Conservation (phyloP, 2,329 filamentous ascomycete species). For the Diaporthe vaccinii region DNA sequence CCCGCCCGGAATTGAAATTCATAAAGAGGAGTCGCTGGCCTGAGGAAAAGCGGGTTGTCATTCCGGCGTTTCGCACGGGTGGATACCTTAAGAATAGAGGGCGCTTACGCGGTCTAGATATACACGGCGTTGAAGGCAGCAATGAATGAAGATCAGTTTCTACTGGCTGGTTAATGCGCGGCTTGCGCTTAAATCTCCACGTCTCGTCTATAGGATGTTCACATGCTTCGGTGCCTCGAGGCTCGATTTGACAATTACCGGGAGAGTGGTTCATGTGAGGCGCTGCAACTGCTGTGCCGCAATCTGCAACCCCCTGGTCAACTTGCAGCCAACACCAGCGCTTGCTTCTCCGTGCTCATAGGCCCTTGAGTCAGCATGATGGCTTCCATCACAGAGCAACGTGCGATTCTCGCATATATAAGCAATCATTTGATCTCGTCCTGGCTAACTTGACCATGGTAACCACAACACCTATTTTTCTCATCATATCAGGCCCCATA, state of each 20-base stretch:
- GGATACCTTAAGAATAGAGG: not conserved
- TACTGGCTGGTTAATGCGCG: not conserved
- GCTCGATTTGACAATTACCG: not conserved
- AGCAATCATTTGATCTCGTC: not conserved
- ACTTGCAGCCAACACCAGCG: not conserved
- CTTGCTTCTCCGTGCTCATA: not conserved
- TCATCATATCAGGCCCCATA: not conserved
- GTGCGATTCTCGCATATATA: not conserved
- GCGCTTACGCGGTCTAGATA: not conserved
- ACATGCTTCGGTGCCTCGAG: not conserved
- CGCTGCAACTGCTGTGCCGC: not conserved
- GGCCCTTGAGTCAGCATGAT: not conserved
- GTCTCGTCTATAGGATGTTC: not conserved
- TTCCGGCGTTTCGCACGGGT: conserved; percentile 21
- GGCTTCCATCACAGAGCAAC: not conserved
- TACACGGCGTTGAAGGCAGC: not conserved
- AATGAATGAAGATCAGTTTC: not conserved
- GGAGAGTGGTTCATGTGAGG: not conserved
- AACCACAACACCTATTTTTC: not conserved
- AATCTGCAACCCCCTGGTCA: not conserved
- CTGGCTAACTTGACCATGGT: not conserved
- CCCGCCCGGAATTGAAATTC: conserved; percentile 65
- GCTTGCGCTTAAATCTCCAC: not conserved
- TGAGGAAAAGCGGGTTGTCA: not conserved
- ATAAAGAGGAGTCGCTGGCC: conserved; percentile 57